Conservation (phyloP, 2,329 filamentous ascomycete species). For the Phialophora chinensis region DNA sequence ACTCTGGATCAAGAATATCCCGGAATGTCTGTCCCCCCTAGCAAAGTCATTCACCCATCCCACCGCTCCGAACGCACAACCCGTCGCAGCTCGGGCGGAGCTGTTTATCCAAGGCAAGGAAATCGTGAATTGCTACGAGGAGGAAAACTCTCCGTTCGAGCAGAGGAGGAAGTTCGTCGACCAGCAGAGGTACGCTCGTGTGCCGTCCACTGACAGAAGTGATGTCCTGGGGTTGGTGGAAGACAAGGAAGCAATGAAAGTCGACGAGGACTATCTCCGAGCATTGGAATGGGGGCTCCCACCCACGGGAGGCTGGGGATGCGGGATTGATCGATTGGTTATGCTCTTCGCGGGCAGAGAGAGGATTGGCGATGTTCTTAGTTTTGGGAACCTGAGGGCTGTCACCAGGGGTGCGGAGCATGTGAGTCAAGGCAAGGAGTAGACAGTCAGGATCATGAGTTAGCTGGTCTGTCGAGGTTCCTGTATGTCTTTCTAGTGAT, state of each 20-base stretch:
- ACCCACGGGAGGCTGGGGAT: conserved; percentile 97
- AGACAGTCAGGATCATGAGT: background rate
- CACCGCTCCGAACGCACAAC: conserved; percentile 63
- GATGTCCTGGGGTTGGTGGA: conserved; percentile 52
- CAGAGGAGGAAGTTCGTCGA: conserved; percentile 82
- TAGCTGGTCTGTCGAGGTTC: conserved; percentile 5
- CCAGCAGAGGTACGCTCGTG: conserved; percentile 53
- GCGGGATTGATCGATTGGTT: conserved; percentile 84
- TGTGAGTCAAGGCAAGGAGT: conserved; percentile 7
- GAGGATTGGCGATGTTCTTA: conserved; percentile 83
- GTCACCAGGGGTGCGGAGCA: conserved; percentile 45
- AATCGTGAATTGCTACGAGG: conserved; percentile 95
- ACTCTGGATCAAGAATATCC: conserved; percentile 87
- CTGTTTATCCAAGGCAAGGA: conserved; percentile 82
- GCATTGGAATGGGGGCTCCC: conserved; percentile 88
- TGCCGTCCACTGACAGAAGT: conserved; percentile 2
- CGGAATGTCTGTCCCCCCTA: conserved; percentile 87
- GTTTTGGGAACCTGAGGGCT: conserved; percentile 79
- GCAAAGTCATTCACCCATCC: conserved; percentile 83
- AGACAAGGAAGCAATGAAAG: conserved; percentile 54
- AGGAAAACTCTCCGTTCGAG: conserved; percentile 90
- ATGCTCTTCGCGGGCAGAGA: conserved; percentile 85
- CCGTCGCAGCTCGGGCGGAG: conserved; percentile 81
- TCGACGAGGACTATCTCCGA: conserved; percentile 83
- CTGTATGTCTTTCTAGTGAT: background rate